Evolutionary conservation across 2,329 filamentous ascomycete genomes (phyloP).

Genomic region (Neonectria ditissima): DNA sequence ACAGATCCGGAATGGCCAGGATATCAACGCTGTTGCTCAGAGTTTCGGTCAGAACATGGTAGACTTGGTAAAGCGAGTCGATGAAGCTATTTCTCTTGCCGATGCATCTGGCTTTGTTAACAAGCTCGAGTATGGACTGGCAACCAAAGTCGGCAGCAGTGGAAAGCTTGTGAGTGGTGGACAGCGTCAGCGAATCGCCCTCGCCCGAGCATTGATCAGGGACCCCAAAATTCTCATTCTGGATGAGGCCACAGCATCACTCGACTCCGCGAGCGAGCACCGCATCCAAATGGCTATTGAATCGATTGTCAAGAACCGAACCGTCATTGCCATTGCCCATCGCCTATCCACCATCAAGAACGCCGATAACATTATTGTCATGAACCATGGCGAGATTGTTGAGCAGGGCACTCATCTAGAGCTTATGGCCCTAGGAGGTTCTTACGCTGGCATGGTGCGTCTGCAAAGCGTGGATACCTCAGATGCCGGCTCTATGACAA

Average conservation of each 20-base stretch:
- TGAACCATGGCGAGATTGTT: constrained; percentile 69
- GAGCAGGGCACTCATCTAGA: constrained; percentile 74
- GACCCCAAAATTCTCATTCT: constrained; percentile 69
- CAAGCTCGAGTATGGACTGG: constrained; percentile 65
- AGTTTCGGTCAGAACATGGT: constrained; percentile 56
- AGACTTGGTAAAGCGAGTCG: constrained; percentile 64
- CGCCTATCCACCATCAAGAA: constrained; percentile 70
- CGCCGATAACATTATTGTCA: constrained; percentile 75
- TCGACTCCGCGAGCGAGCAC: constrained; percentile 69
- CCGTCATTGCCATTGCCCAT: constrained; percentile 75
- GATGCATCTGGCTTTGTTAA: constrained; percentile 69
- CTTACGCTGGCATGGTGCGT: constrained; percentile 66
- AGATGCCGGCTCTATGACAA: constrained; percentile 47
- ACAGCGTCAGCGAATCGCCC: constrained; percentile 70
- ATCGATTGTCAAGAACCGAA: constrained; percentile 63
- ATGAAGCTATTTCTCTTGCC: constrained; percentile 66
- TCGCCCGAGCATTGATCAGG: constrained; percentile 68
- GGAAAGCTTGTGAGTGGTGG: constrained; percentile 69
- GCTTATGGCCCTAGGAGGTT: constrained; percentile 62
- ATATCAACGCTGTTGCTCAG: constrained; percentile 59
- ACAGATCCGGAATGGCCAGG: constrained; percentile 63
- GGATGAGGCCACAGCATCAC: constrained; percentile 71
- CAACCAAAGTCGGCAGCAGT: constrained; percentile 63
- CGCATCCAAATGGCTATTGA: constrained; percentile 64
- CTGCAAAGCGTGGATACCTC: constrained; percentile 54